A percentile compares a stretch with the other conserved stretches of the same genome.
These are phyloP conservation scores for Lasiodiplodia gonubiensis DNA, from an alignment of 2,329 filamentous ascomycete genomes.

Conservation along the genomic window DNA sequence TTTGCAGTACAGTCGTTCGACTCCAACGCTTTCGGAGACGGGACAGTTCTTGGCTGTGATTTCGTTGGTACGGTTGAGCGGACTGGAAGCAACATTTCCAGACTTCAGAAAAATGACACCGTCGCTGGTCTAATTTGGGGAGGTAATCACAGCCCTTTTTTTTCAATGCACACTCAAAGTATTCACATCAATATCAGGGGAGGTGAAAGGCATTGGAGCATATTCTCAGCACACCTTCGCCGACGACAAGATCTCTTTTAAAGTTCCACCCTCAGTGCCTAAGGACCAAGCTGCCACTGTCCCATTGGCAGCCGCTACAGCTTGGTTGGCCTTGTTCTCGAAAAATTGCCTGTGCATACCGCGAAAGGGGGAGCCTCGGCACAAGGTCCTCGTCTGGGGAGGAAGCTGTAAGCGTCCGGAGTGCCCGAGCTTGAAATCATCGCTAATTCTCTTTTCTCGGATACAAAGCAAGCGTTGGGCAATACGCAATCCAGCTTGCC, in stretches of 20 bases:
- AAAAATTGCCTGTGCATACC: constrained; percentile 45
- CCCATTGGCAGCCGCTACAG: constrained; percentile 48
- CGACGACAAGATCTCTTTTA: constrained; percentile 50
- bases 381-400: constrained; percentile 51
- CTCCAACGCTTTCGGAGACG: constrained; percentile 45
- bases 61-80: constrained; percentile 46
- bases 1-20: constrained; percentile 34
- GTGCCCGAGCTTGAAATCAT: too few species aligned
- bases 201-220: constrained; percentile 44
- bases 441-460: constrained; percentile 31
- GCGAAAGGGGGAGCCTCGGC: constrained; percentile 29
- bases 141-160: constrained; percentile 36
- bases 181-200: constrained; percentile 29
- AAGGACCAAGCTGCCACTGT: constrained; percentile 46
- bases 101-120: constrained; percentile 34
- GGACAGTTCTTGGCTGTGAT: constrained; percentile 47
- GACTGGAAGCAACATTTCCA: constrained; percentile 41
- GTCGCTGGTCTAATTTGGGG: constrained; percentile 44
- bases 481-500: constrained; percentile 53
- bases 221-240: constrained; percentile 51
- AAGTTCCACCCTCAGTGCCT: constrained; percentile 41
- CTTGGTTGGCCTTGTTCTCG: constrained; percentile 50
- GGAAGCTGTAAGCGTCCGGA: constrained; percentile 47
- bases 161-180: too few species aligned
- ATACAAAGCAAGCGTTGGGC: constrained; percentile 43